Evolutionary conservation across 306 rosid species (phyloP), one percentile per base, ranked within the genome.

Genomic region (Rosa rugosa): DNA sequence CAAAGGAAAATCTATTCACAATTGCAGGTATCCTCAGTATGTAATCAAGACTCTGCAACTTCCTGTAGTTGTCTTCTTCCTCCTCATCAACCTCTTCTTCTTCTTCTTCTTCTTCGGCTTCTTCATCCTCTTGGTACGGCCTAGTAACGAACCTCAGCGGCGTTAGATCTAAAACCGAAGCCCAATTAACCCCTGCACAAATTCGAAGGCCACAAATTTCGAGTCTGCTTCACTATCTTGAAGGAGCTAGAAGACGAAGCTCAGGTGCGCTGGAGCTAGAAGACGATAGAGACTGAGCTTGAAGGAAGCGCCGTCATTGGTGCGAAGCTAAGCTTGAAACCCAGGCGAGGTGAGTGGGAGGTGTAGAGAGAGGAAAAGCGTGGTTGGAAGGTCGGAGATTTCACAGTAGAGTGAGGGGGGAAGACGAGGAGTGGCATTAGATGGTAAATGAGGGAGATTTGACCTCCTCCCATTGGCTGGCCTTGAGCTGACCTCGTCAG

Each of bases 381-480:
- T 25, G 80, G 49, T 27, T 23, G 71, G 68, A 83, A 85, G 86
- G 73, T 54, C 75, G 84, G 66, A 79, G 11, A 57, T 57, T 65
- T 84, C 79, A 80, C 70, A 83, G 82, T 36, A 50, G 77, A 70
- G 62, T 44, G 78, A 66, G 75, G 75, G 84, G 65, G 54, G 73
- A 57, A 75, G 79, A 67, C 17, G 71, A 75, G 34, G 86, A 87
- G 88, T 86, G 94, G 92, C 86, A 88, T 40, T 77, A 51, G 78
- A 46, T 75, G 81, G 90, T 82, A 83, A 88, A 79, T 40, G 45
- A 51, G 46, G 68, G 62, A 22, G 54, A 41, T 50, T 84, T 67
- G 36, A 95, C 90, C 71, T 95, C 98, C 68, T 95, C 97, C 99
- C 98, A 95, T 42, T 95, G 97, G 75, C 44, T 81, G 79, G 95